phyloP scores from a whole-genome alignment of 2,329 filamentous ascomycete species.

The Gremmenia infestans region DNA sequence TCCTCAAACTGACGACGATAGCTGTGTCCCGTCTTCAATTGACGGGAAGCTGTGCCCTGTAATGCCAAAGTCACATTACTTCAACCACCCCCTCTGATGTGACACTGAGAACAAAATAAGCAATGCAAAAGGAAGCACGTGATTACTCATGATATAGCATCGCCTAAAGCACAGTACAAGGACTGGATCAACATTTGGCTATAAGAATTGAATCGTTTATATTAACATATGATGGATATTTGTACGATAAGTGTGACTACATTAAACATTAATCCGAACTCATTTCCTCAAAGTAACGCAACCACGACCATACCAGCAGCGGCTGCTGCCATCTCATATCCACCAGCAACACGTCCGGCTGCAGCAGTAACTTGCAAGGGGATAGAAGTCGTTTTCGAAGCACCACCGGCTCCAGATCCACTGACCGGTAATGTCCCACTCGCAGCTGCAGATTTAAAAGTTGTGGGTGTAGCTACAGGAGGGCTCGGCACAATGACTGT shows the following conservation, averaged over 20 bases:
- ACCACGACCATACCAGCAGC: slow-evolving; percentile 12
- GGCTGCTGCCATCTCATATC: slow-evolving; percentile 8
- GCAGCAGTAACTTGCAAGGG: slow-evolving; percentile 8
- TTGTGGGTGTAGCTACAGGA: not conserved
- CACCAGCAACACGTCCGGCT: slow-evolving; percentile 9
- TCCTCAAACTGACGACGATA: too few relatives aligned
- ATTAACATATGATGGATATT: too few relatives aligned
- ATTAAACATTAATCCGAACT: not conserved
- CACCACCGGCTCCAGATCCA: not conserved
- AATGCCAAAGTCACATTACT: too few relatives aligned
- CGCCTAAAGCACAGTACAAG: too few relatives aligned
- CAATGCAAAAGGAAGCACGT: too few relatives aligned
- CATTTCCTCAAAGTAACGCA: slow-evolving; percentile 2
- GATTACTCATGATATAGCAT: too few relatives aligned
- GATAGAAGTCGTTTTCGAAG: slow-evolving; percentile 7
- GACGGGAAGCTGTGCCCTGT: too few relatives aligned
- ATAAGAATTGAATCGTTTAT: too few relatives aligned
- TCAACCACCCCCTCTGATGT: too few relatives aligned
- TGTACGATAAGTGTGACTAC: not conserved
- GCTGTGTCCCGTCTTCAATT: too few relatives aligned
- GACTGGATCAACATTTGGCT: too few relatives aligned
- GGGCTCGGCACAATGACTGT: slow-evolving; percentile 1
- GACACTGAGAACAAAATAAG: too few relatives aligned
- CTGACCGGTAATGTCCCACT: not conserved
- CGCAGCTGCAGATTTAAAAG: not conserved